Conservation (phyloP, 164 flowering plant species). For the Cinnamomum micranthum region DNA sequence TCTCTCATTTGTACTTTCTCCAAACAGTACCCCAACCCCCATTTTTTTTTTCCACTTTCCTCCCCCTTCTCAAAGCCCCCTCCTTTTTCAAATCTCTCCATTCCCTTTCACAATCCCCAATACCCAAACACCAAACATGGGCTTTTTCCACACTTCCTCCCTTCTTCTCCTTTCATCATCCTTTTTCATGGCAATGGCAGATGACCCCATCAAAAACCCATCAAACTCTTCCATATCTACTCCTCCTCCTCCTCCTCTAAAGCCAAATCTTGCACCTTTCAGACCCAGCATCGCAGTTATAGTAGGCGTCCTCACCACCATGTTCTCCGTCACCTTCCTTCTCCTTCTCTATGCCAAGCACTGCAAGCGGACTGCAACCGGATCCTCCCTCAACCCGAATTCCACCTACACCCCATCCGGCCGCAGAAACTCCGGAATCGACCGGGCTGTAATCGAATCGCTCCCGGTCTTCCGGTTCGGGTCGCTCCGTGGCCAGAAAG, state of each 20-base stretch:
- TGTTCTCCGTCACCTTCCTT: conserved; percentile 71
- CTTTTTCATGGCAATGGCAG: not conserved
- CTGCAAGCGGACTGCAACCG: conserved; percentile 36
- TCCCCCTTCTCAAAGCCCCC: not conserved
- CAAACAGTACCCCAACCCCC: not conserved
- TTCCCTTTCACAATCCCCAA: not conserved
- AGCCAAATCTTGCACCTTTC: conserved; percentile 31
- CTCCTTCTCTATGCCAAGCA: conserved; percentile 82
- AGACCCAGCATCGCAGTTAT: conserved; percentile 59
- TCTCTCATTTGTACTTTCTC: conserved; percentile 14
- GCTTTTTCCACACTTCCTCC: not conserved
- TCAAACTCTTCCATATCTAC: not conserved
- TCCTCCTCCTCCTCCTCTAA: conserved; percentile 11
- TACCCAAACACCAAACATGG: conserved; percentile 1
- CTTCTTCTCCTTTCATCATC: not conserved
- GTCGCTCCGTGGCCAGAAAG: conserved; percentile 62
- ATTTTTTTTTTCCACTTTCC: not conserved
- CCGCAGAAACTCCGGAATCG: conserved; percentile 68
- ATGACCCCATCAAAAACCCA: not conserved
- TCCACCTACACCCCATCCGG: conserved; percentile 2
- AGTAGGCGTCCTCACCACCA: conserved; percentile 60
- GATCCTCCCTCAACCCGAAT: not conserved
- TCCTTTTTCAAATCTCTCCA: not conserved
- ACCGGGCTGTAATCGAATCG: conserved; percentile 61
- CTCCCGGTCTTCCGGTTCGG: conserved; percentile 74